phyloP scores from a whole-genome alignment of 495 filamentous ascomycete genomes.

The Xylaria curta region DNA sequence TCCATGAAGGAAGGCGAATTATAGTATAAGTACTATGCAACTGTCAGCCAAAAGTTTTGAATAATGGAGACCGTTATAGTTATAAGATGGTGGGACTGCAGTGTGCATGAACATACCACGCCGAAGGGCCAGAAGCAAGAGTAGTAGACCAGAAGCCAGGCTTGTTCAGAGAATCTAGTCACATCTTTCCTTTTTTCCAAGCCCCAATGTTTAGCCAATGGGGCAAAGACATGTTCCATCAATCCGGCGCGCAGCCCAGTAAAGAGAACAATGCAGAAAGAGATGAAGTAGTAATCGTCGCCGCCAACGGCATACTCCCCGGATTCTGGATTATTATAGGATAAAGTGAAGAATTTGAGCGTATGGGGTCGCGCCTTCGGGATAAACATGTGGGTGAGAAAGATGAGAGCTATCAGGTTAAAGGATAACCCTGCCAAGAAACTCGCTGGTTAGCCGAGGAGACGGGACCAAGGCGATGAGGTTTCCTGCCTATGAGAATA shows the following conservation, averaged over 20 bases:
- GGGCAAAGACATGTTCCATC: constrained; percentile 86
- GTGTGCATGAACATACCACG: constrained; percentile 65
- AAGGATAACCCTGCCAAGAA: constrained; percentile 69
- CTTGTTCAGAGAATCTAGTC: constrained; percentile 89
- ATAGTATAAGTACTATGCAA: constrained; percentile 75
- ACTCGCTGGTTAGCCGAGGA: constrained; percentile 31
- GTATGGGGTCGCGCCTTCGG: constrained; percentile 80
- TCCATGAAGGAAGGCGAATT: constrained; percentile 81
- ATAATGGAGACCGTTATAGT: background rate
- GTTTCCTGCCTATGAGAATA: constrained; percentile 7
- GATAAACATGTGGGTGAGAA: constrained; percentile 77
- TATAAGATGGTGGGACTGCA: background rate
- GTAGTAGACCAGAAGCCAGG: constrained; percentile 86
- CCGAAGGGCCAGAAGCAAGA: constrained; percentile 79
- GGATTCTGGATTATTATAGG: constrained; percentile 73
- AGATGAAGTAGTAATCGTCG: constrained; percentile 80
- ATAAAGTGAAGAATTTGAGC: constrained; percentile 82
- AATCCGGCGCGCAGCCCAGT: constrained; percentile 82
- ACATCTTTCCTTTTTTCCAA: constrained; percentile 74
- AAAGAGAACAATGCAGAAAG: constrained; percentile 81
- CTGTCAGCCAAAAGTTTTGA: constrained; percentile 32
- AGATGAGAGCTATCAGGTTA: constrained; percentile 77
- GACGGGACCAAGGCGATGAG: constrained; percentile 21
- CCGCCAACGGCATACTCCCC: constrained; percentile 75
- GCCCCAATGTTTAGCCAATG: constrained; percentile 71